phyloP scores from a whole-genome alignment of 73 alveolate species.

The Tetrahymena borealis region DNA sequence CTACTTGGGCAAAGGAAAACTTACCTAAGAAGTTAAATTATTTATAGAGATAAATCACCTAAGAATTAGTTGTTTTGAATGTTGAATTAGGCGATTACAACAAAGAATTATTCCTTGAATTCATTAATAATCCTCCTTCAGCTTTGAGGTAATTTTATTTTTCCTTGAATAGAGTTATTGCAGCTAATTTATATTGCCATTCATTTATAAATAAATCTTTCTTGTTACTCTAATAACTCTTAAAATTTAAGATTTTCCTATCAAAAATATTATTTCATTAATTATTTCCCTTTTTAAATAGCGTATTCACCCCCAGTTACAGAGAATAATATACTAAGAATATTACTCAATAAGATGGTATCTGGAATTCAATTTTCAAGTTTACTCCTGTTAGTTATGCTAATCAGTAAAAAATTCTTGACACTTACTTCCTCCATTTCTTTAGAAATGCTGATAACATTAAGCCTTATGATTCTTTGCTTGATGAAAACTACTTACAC shows the following conservation, averaged over 20 bases:
- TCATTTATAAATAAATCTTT: too few relatives aligned
- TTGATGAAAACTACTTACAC: neutral
- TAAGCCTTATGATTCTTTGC: neutral
- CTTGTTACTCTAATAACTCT: too few relatives aligned
- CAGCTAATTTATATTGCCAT: too few relatives aligned
- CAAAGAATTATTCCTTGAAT: neutral
- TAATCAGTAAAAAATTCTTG: neutral
- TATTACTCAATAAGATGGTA: neutral
- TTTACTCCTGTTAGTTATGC: neutral
- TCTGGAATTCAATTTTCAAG: neutral
- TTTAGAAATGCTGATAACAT: neutral
- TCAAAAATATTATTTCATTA: neutral
- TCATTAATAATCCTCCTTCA: neutral
- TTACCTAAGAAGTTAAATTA: neutral
- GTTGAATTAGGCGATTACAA: neutral
- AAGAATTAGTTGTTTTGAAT: neutral
- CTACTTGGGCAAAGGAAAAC: neutral
- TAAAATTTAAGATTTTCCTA: neutral
- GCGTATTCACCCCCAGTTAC: neutral
- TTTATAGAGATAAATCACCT: neutral
- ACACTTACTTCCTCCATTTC: neutral
- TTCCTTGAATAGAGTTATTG: too few relatives aligned
- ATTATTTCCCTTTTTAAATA: too few relatives aligned
- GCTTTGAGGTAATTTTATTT: neutral
- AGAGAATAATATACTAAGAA: neutral